Percentiles rank a stretch among this genome's conserved stretches.
These are phyloP conservation scores for Saccharomycopsis synnaedendra DNA, from an alignment of 805 yeast species.

Conservation along the genomic window DNA sequence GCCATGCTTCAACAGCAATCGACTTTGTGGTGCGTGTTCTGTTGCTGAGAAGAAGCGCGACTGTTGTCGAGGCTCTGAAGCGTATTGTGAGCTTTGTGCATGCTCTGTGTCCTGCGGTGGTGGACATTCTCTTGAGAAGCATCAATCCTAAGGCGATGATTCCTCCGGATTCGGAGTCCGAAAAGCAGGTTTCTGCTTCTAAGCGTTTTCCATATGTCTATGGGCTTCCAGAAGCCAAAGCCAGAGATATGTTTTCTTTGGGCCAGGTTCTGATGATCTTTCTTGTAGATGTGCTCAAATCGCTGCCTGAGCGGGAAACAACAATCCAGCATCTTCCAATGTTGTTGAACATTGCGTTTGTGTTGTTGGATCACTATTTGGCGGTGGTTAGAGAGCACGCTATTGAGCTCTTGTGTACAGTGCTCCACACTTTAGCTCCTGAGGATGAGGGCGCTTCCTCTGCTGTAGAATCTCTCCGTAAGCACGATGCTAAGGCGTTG, in stretches of 20 bases:
- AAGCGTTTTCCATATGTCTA: conserved; percentile 56
- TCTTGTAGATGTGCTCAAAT: conserved; percentile 66
- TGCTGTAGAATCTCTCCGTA: conserved; percentile 46
- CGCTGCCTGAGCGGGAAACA: conserved; percentile 42
- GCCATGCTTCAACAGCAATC: conserved; percentile 60
- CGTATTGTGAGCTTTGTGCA: conserved; percentile 76
- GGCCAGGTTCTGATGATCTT: conserved; percentile 84
- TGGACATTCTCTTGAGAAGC: conserved; percentile 56
- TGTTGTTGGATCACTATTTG: conserved; percentile 79
- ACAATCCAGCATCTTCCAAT: conserved; percentile 53
- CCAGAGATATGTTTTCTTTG: conserved; percentile 66
- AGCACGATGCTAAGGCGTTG: conserved; percentile 34
- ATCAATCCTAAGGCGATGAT: conserved; percentile 83
- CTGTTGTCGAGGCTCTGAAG: conserved; percentile 67
- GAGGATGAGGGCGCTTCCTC: conserved; percentile 42
- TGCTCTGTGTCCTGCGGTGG: conserved; percentile 35
- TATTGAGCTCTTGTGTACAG: conserved; percentile 56
- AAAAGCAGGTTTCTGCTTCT: conserved; percentile 19
- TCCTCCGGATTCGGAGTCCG: conserved; percentile 41
- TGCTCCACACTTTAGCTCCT: conserved; percentile 51
- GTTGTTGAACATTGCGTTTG: conserved; percentile 67
- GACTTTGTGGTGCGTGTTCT: conserved; percentile 61
- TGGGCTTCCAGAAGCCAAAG: conserved; percentile 37
- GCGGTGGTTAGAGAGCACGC: conserved; percentile 80
- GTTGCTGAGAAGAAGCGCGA: conserved; percentile 55